These are phyloP conservation scores for Keithomyces neogunnii DNA, from an alignment of 2,329 filamentous ascomycete genomes.

Conservation along the genomic window DNA sequence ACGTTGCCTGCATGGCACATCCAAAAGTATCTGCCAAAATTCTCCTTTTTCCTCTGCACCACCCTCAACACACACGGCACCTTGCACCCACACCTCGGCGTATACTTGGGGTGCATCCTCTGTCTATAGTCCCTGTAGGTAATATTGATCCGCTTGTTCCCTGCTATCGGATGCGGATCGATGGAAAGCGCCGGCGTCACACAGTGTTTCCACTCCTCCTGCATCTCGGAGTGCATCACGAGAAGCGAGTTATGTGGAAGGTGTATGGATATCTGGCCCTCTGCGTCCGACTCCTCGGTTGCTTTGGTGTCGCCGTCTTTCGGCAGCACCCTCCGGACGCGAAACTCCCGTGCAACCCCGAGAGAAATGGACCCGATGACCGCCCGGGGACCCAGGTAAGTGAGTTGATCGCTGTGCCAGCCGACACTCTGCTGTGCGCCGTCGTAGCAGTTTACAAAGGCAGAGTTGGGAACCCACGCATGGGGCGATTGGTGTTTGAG, in stretches of 20 bases:
- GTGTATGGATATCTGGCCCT: conserved; percentile 86
- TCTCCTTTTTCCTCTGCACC: conserved; percentile 70
- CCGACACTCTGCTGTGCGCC: conserved; percentile 77
- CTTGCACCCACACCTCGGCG: conserved; percentile 68
- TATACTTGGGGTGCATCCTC: conserved; percentile 66
- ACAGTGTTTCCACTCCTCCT: conserved; percentile 92
- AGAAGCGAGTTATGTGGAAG: conserved; percentile 90
- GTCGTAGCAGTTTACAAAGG: conserved; percentile 90
- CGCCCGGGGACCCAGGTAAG: conserved; percentile 81
- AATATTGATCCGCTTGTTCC: conserved; percentile 79
- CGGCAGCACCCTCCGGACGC: conserved; percentile 68
- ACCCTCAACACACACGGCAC: conserved; percentile 64
- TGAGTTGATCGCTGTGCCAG: conserved; percentile 87
- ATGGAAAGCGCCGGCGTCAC: conserved; percentile 69
- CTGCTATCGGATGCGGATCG: conserved; percentile 75
- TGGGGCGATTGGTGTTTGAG: conserved; percentile 67
- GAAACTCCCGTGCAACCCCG: conserved; percentile 88
- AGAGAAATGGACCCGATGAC: conserved; percentile 86
- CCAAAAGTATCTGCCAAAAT: conserved; percentile 79
- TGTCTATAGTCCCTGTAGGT: conserved; percentile 85
- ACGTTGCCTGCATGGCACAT: conserved; percentile 77
- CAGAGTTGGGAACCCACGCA: conserved; percentile 76
- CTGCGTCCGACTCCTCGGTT: conserved; percentile 46
- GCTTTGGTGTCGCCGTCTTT: conserved; percentile 35
- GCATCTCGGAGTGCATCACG: conserved; percentile 96